Evolutionary conservation across 2,329 filamentous ascomycete genomes (phyloP), one percentile per base, ranked within the genome.

Genomic region (Colletotrichum falcatum): DNA sequence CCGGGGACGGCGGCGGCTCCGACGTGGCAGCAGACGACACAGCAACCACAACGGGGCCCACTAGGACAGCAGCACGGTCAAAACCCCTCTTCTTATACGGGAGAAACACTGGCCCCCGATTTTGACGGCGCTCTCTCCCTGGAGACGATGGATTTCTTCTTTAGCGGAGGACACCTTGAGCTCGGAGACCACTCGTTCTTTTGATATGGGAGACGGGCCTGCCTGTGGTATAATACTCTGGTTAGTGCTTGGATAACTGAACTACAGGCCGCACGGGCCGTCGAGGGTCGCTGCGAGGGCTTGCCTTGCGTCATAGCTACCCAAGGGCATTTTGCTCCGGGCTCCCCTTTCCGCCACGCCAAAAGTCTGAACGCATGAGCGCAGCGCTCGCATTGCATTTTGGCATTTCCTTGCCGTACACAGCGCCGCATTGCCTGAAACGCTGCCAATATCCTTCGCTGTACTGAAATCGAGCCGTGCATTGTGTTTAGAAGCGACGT

Each of bases 161-260:
- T 71, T 46, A 71, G 65, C 20, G 68, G 68, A 5, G 68, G 68
- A 28, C 68, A 71, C 37, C 68, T 71, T 14, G 65, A 65, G 49
- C 68, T 71, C n/a, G 68, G 64, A n/a, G 68, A 71, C 30, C 58
- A 66, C 12, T 71, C 66, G 7, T 66, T 68, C 68, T 71, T 63
- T n/a, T 71, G 46, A 66, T 35, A 11, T 23, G 20, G 20, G 20
- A 16, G 2, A 23, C 12, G 30, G 30, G 12, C n/a, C 9, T 16
- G 12, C n/a, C 9, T 16, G 26, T 33, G n/a, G 20, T 16, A 30
- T 28, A n/a, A n/a, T n/a, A n/a, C n/a, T 28, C 26, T 28, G 16
- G 12, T 28, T 2, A 20, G 16, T 30, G 44, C 44, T 48, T 48
- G 8, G 11, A 12, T 14, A 46, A 46, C 6, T 46, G 26, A 46